Conservation (phyloP, 495 filamentous ascomycete genomes). For the Hapsidospora chrysogenum region DNA sequence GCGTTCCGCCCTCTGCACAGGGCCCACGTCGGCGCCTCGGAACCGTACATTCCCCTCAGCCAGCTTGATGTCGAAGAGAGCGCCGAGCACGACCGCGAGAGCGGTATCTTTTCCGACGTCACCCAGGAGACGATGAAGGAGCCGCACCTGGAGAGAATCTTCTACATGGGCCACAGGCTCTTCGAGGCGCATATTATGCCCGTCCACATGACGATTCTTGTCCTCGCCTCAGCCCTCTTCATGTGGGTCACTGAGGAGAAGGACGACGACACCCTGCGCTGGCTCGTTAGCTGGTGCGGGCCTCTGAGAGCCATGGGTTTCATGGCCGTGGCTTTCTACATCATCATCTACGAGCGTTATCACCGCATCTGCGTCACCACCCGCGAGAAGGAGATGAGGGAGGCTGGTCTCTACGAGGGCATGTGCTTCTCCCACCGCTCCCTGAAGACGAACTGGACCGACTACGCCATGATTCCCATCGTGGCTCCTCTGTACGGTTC, state of each 20-base stretch:
- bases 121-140: slow-evolving; percentile 24
- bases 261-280: slow-evolving; percentile 28
- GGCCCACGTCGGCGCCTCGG: slow-evolving; percentile 18
- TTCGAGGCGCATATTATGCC: slow-evolving; percentile 58
- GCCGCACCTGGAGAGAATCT: slow-evolving; percentile 26
- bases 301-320: slow-evolving; percentile 40
- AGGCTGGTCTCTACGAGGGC: slow-evolving; percentile 37
- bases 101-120: slow-evolving; percentile 30
- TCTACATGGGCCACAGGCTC: slow-evolving; percentile 38
- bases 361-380: slow-evolving; percentile 36
- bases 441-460: slow-evolving; percentile 33
- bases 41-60: slow-evolving; percentile 26
- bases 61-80: slow-evolving; percentile 18
- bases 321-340: slow-evolving; percentile 38
- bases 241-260: slow-evolving; percentile 27
- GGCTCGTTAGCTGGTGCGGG: slow-evolving; percentile 38
- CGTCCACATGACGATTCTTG: slow-evolving; percentile 40
- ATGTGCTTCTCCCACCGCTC: slow-evolving; percentile 39
- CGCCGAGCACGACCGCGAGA: slow-evolving; percentile 20
- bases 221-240: slow-evolving; percentile 41
- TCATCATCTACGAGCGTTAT: slow-evolving; percentile 45
- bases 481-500: slow-evolving; percentile 45
- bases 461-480: slow-evolving; percentile 40
- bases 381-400: slow-evolving; percentile 45
- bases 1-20: slow-evolving; percentile 33